Evolutionary conservation across 116 monocot species (phyloP).

Genomic region (Dioscorea cayenensis): DNA sequence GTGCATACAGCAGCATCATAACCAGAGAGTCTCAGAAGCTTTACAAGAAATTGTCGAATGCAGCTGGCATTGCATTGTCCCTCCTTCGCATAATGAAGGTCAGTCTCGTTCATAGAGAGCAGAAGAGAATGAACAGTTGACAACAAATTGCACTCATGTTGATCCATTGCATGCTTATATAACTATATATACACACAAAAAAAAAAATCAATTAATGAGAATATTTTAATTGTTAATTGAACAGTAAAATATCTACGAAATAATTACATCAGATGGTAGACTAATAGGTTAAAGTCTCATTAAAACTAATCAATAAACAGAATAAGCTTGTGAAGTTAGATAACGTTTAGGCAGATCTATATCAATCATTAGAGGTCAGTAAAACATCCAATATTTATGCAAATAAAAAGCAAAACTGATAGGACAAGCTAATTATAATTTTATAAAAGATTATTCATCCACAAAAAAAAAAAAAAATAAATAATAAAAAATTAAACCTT

Average conservation of each 20-base stretch:
- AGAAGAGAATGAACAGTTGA: slow-evolving; percentile 51
- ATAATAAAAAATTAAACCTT: too few relatives aligned
- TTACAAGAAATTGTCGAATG: slow-evolving; percentile 51
- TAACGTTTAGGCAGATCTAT: too few relatives aligned
- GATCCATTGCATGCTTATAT: slow-evolving; percentile 42
- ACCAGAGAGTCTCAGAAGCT: slow-evolving; percentile 63
- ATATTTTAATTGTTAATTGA: not conserved
- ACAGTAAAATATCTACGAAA: not conserved
- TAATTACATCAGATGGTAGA: not conserved
- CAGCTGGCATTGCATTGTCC: slow-evolving; percentile 66
- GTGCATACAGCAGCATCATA: slow-evolving; percentile 76
- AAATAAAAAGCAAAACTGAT: too few relatives aligned
- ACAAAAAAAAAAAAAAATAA: too few relatives aligned
- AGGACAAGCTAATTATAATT: too few relatives aligned
- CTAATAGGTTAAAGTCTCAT: not conserved
- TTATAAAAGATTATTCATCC: too few relatives aligned
- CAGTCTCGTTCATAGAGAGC: slow-evolving; percentile 51
- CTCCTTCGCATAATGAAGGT: slow-evolving; percentile 32
- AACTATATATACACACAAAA: slow-evolving; percentile 32
- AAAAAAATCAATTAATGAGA: not conserved
- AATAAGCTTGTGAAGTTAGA: too few relatives aligned
- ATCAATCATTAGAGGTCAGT: too few relatives aligned
- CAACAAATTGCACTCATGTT: slow-evolving; percentile 49
- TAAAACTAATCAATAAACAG: too few relatives aligned
- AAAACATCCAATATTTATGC: too few relatives aligned